Percentiles rank a stretch among this genome's conserved stretches.
Conservation (phyloP, 78 protist species). For the Dictyostelium intermedium region DNA sequence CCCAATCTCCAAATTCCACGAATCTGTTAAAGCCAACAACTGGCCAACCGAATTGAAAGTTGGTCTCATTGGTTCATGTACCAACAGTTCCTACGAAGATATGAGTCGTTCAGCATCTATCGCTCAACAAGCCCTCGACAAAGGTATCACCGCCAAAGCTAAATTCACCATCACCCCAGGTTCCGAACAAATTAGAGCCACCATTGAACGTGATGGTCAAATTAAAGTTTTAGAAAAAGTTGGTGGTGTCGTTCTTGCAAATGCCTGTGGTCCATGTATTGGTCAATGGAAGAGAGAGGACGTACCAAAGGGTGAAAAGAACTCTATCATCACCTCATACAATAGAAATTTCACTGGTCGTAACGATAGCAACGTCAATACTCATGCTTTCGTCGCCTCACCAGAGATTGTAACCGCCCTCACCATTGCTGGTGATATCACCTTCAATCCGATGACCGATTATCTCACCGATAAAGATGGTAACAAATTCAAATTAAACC, state of each 20-base stretch:
- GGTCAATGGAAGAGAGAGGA: slow-evolving; percentile 96
- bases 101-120: slow-evolving; percentile 92
- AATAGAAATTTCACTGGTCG: slow-evolving; percentile 96
- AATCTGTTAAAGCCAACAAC: slow-evolving; percentile 76
- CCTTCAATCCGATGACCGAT: slow-evolving; percentile 95
- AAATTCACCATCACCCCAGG: slow-evolving; percentile 96
- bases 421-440: slow-evolving; percentile 91
- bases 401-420: slow-evolving; percentile 96
- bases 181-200: slow-evolving; percentile 96
- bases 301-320: slow-evolving; percentile 86
- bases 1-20: slow-evolving; percentile 84
- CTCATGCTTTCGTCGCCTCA: slow-evolving; percentile 97
- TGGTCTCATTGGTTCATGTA: slow-evolving; percentile 97
- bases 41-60: slow-evolving; percentile 95
- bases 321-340: slow-evolving; percentile 96
- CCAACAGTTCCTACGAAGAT: slow-evolving; percentile 97
- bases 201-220: slow-evolving; percentile 94
- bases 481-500: slow-evolving; percentile 77
- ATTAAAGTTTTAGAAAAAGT: slow-evolving; percentile 75
- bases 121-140: slow-evolving; percentile 88
- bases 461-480: slow-evolving; percentile 84
- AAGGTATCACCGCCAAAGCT: slow-evolving; percentile 90
- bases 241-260: slow-evolving; percentile 96
- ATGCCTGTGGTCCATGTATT: slow-evolving; percentile 99
- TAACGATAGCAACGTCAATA: slow-evolving; percentile 94